These are phyloP conservation scores for Melanopsichium pennsylvanicum DNA, from an alignment of 1,284 basidiomycete species.

Conservation along the genomic window DNA sequence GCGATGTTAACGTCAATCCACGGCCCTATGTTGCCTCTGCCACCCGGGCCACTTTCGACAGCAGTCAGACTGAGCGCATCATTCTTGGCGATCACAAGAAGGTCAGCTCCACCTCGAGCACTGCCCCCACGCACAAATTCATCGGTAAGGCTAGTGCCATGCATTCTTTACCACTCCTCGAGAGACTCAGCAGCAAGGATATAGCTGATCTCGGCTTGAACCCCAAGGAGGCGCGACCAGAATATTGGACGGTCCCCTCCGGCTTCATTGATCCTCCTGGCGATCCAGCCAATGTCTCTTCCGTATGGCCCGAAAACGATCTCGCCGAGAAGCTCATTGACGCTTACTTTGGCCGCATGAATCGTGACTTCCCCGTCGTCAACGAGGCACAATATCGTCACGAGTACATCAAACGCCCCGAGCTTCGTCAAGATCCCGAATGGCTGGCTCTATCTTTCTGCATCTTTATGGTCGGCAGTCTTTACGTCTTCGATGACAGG, in stretches of 20 bases:
- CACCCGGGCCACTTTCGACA: constrained; percentile 21
- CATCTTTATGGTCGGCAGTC: constrained; percentile 50
- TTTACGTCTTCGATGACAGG: constrained; percentile 36
- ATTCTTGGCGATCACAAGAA: constrained; percentile 9
- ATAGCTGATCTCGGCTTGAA: constrained; percentile 18
- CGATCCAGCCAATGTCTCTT: background rate
- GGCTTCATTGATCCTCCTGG: constrained; percentile 28
- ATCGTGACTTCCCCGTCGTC: constrained; percentile 50
- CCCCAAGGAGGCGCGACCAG: constrained; percentile 24
- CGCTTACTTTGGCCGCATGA: constrained; percentile 47
- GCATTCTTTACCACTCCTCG: constrained; percentile 48
- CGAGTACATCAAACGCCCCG: constrained; percentile 30
- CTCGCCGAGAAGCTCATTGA: constrained; percentile 44
- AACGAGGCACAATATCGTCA: constrained; percentile 48
- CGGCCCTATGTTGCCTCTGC: background rate
- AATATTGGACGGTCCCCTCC: constrained; percentile 38
- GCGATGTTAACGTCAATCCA: constrained; percentile 5
- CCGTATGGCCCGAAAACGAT: constrained; percentile 48
- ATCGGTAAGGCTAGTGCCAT: constrained; percentile 55
- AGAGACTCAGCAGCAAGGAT: constrained; percentile 37
- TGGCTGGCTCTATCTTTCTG: constrained; percentile 38
- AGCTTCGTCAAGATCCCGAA: constrained; percentile 37
- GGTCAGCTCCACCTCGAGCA: background rate
- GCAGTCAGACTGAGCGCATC: constrained; percentile 19
- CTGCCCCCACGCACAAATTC: constrained; percentile 32